Evolutionary conservation across 1,284 basidiomycete species (phyloP).

Genomic region (Sanghuangporus sanghuang): DNA sequence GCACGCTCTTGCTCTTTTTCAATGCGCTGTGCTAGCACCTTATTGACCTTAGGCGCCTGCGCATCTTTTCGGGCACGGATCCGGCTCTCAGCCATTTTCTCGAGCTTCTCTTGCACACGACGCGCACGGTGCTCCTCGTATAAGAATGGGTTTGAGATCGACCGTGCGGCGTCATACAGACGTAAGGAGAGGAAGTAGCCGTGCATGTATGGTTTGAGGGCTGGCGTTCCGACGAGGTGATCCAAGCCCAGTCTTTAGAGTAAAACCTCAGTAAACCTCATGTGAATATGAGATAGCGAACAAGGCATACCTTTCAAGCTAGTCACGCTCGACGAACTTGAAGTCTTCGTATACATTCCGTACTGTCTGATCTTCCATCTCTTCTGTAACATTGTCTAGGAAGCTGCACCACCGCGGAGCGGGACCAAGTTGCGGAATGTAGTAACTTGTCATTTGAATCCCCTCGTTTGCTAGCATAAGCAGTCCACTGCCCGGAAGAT

Average conservation of each 20-base stretch:
- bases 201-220: slow-evolving; percentile 99
- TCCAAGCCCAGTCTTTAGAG: slow-evolving; percentile 75
- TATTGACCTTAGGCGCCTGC: slow-evolving; percentile 81
- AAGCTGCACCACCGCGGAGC: slow-evolving; percentile 97
- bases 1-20: slow-evolving; percentile 69
- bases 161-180: slow-evolving; percentile 91
- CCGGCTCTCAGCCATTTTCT: slow-evolving; percentile 88
- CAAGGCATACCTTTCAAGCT: slow-evolving; percentile 49
- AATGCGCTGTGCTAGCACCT: slow-evolving; percentile 85
- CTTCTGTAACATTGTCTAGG: slow-evolving; percentile 97
- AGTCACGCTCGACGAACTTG: slow-evolving; percentile 92
- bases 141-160: slow-evolving; percentile 94
- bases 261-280: slow-evolving; percentile 3
- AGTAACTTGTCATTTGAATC: slow-evolving; percentile 87
- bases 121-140: slow-evolving; percentile 93
- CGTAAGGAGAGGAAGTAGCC: slow-evolving; percentile 97
- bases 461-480: slow-evolving; percentile 90
- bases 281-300: background rate
- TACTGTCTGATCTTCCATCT: slow-evolving; percentile 86
- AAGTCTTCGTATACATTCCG: slow-evolving; percentile 89
- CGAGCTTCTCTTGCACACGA: slow-evolving; percentile 83
- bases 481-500: slow-evolving; percentile 81
- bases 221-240: slow-evolving; percentile 89
- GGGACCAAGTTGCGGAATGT: slow-evolving; percentile 93
- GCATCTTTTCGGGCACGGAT: slow-evolving; percentile 77